These are phyloP conservation scores for Cercophora scortea DNA, from an alignment of 495 filamentous ascomycete genomes.

Conservation along the genomic window DNA sequence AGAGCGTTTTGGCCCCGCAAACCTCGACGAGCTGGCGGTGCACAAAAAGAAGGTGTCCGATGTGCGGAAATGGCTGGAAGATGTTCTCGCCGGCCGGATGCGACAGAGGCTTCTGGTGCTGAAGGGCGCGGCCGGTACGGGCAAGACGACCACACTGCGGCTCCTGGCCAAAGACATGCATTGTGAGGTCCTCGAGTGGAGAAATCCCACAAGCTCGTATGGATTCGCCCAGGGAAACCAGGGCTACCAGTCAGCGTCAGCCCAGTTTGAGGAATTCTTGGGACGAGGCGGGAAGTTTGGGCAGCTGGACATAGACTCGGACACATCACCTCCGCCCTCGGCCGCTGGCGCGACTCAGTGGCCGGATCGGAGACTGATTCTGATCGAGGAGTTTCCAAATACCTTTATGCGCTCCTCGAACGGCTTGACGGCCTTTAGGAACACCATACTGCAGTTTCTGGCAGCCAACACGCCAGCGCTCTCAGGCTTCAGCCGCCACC, in stretches of 20 bases:
- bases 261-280: conserved; percentile 88
- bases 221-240: conserved; percentile 29
- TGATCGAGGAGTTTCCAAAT: conserved; percentile 94
- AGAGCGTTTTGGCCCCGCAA: conserved; percentile 67
- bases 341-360: conserved; percentile 1
- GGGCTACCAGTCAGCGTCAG: conserved; percentile 53
- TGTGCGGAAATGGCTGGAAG: conserved; percentile 72
- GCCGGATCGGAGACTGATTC: conserved; percentile 47
- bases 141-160: conserved; percentile 82
- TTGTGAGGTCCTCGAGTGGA: conserved; percentile 81
- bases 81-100: conserved; percentile 56
- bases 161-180: conserved; percentile 64
- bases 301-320: conserved; percentile 54
- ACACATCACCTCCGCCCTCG: conserved; percentile 7
- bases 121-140: conserved; percentile 85
- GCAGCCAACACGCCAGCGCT: conserved; percentile 48
- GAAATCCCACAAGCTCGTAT: conserved; percentile 62
- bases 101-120: conserved; percentile 69
- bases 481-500: conserved; percentile 21
- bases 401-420: conserved; percentile 62
- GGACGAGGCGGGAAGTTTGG: conserved; percentile 69
- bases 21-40: conserved; percentile 77
- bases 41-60: conserved; percentile 90
- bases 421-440: conserved; percentile 64
- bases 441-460: conserved; percentile 65